These are phyloP conservation scores for Boletus rex-veris DNA, from an alignment of 768 basidiomycete genomes.

Conservation along the genomic window DNA sequence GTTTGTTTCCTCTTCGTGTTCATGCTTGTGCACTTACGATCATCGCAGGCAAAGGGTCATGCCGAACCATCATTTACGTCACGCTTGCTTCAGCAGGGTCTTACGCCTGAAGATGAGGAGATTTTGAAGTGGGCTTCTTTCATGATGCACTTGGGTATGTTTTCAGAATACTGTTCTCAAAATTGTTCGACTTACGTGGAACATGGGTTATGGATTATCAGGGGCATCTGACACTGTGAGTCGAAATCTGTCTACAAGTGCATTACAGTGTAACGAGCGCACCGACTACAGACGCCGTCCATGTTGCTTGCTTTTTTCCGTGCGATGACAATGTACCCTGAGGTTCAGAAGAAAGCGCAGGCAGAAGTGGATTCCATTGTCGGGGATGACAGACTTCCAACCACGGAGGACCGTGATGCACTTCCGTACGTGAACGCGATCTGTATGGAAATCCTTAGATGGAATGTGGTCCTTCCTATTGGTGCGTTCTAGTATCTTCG, in stretches of 20 bases:
- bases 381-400: slow-evolving; percentile 6
- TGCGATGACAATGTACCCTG: slow-evolving; percentile 10
- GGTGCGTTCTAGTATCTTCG: neutral
- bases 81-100: neutral
- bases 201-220: slow-evolving; percentile 4
- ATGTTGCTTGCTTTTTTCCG: slow-evolving; percentile 15
- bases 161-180: neutral
- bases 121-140: slow-evolving; percentile 12
- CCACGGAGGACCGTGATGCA: slow-evolving; percentile 1
- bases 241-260: slow-evolving; percentile 12
- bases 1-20: neutral
- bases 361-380: slow-evolving; percentile 10
- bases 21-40: neutral
- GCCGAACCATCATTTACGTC: slow-evolving; percentile 11
- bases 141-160: slow-evolving; percentile 10
- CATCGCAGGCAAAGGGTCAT: neutral
- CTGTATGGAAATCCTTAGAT: slow-evolving; percentile 13
- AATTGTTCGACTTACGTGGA: neutral
- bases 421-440: neutral
- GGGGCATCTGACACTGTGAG: slow-evolving; percentile 21
- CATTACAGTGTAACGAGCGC: neutral
- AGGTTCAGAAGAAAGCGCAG: slow-evolving; percentile 7
- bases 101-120: slow-evolving; percentile 6
- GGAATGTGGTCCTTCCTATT: neutral
- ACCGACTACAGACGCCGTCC: slow-evolving; percentile 14